Evolutionary conservation across 1,139 yeast species (phyloP), one percentile per base, ranked within the genome.

Genomic region (Insectozyma bohioensis): DNA sequence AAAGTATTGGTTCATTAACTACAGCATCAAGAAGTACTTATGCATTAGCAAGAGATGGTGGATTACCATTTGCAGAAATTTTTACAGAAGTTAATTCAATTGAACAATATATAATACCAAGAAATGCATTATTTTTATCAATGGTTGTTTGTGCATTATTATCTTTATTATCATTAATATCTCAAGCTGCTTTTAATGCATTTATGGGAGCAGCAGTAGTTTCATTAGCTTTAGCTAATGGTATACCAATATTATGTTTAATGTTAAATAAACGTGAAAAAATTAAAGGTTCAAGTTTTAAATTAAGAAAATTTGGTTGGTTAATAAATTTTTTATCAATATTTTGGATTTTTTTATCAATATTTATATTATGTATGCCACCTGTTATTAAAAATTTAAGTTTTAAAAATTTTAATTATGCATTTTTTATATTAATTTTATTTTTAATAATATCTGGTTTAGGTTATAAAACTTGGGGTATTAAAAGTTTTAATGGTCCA

Each of bases 11-110:
- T 22, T 70, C 92, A 1, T 67, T 85, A 20, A 85, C 95, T 0
- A 85, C 95, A 0, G 90, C 94, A 1, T 85, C 95, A 5, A 77
- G 96, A 63, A 80, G 86, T 21, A 84, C 90, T 1, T 87, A 80
- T 63, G 87, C 95, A 10, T 80, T 87, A 59, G 86, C 95, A 33
- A 77, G 97, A 58, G 97, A 87, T 54, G 88, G 85, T 28, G 95
- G 94, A 0, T 61, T 87, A 30, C 96, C 96, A 0, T 78, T 71
- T 46, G 75, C 80, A 39, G 64, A 72, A 8, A 54, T 72, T 24
- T 84, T 88, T 84, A 72, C 78, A 4, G 72, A 73, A 45, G 86
- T 85, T 26, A 80, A 81, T 43, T 65, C 76, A 2, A 56, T 63
- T 9, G 81, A 81, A 30, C 76, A 73, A 40, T 69, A 65, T 37